Evolutionary conservation across 257 asterid species (phyloP).

Genomic region (Penstemon newberryi): DNA sequence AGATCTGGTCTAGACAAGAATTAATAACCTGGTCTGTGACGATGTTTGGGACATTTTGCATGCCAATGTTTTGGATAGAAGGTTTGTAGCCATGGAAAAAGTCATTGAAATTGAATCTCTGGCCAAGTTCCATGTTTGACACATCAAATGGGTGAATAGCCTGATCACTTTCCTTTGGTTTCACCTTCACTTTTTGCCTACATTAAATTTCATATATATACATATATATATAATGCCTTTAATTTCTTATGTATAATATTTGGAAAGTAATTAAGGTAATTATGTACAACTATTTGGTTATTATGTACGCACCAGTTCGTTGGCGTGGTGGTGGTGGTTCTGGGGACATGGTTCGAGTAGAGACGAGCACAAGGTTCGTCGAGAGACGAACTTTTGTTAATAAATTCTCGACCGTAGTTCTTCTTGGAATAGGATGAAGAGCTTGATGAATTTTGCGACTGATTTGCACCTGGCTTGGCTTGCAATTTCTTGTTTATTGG

Average conservation of each 20-base stretch:
- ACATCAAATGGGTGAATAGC: conserved; percentile 4
- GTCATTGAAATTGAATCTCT: background rate
- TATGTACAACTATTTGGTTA: background rate
- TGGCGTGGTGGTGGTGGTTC: background rate
- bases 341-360: conserved; percentile 8
- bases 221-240: no score
- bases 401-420: conserved; percentile 12
- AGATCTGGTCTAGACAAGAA: no score
- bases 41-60: no score
- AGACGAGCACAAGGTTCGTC: background rate
- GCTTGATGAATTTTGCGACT: background rate
- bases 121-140: conserved; percentile 7
- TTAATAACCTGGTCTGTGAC: no score
- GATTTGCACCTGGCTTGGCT: conserved; percentile 12
- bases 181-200: conserved; percentile 40
- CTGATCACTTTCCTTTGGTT: conserved; percentile 18
- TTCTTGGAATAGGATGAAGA: background rate
- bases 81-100: no score
- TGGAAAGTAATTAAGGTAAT: no score
- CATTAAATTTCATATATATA: background rate
- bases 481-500: conserved; percentile 26
- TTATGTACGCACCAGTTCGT: conserved; percentile 11
- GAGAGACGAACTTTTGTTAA: background rate
- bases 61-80: no score
- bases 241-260: background rate